phyloP scores from a whole-genome alignment of 2,329 filamentous ascomycete species.

The Boeremia exigua region DNA sequence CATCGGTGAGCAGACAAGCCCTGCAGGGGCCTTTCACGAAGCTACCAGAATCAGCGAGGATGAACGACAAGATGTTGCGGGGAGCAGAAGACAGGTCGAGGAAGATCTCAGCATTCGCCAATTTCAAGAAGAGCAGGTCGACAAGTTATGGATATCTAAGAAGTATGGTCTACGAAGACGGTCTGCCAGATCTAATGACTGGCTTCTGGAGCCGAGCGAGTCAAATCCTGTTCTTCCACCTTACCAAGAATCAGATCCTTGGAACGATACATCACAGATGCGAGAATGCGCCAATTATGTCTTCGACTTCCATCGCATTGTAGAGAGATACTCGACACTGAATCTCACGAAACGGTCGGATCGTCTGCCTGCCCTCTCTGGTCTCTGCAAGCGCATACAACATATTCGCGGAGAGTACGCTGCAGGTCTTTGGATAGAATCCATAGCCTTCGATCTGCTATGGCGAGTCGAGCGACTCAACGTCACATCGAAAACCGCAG shows the following conservation, averaged over 20 bases:
- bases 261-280: not conserved
- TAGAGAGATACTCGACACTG: conserved; percentile 25
- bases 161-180: not conserved
- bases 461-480: conserved; percentile 24
- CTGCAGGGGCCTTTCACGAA: not conserved
- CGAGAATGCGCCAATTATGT: conserved; percentile 16
- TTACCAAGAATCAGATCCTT: not conserved
- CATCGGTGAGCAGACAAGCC: conserved; percentile 3
- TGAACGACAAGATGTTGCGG: not conserved
- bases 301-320: conserved; percentile 19
- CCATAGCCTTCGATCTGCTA: conserved; percentile 24
- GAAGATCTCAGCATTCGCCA: conserved; percentile 7
- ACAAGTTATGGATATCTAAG: conserved; percentile 1
- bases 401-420: conserved; percentile 22
- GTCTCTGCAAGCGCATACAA: conserved; percentile 20
- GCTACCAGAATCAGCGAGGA: not conserved
- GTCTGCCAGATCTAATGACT: not conserved
- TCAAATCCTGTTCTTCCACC: not conserved
- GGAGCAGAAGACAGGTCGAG: not conserved
- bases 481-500: not conserved
- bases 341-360: conserved; percentile 17
- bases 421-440: conserved; percentile 26
- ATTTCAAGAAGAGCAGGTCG: conserved; percentile 6
- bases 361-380: conserved; percentile 23
- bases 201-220: not conserved